Base-by-base conservation (phyloP, 139 green algal genomes). In the Trebouxia sp. region DNA sequence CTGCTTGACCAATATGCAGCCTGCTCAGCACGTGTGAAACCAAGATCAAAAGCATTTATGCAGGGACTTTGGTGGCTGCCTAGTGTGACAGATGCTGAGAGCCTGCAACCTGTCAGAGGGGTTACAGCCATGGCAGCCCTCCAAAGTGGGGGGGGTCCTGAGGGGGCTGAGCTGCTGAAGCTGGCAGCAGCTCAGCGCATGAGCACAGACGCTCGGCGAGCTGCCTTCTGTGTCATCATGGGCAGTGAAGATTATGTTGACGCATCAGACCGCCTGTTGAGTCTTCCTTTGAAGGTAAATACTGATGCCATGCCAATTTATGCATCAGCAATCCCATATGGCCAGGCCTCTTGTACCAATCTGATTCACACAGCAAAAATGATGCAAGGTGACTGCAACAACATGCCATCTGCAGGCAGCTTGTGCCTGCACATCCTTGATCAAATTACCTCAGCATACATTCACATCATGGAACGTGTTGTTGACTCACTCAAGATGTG, bases 221-320 rank as follows among this genome's bases (percentile, higher is more conserved):
- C 87, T 30, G 86, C 88, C 12, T 97, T 97, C 79, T 90, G 92
- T 78, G 83, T 88, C 4, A 85, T 97, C 35, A 96, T 97, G 93
- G 93, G 93, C 28, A 83, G 55, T 28, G 83, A 94, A 43, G 94
- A 97, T 85, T 90, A 78, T 38, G 72, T 89, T 3, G 93, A 97
- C 50, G 93, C 93, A 0, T 87, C 84, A 28, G 93, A 97, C 86
- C 89, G 88, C 77, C 89, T 97, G 65, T 80, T 95, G 70, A 78
- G 91, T 28, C 83, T 97, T 55, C 86, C 86, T 2, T 84, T 97
- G 11, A 96, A 97, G 90, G 91, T 91, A 56, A 1, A 30, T 14
- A 43, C 30, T 0, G n/a, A 17, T 47, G 43, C 43, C 7, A 14
- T 75, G 35, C 65, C 24, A 43, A 65, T 30, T 10, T 26, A 35